Evolutionary conservation across 495 filamentous ascomycete genomes (phyloP).

Genomic region (Neurospora intermedia): DNA sequence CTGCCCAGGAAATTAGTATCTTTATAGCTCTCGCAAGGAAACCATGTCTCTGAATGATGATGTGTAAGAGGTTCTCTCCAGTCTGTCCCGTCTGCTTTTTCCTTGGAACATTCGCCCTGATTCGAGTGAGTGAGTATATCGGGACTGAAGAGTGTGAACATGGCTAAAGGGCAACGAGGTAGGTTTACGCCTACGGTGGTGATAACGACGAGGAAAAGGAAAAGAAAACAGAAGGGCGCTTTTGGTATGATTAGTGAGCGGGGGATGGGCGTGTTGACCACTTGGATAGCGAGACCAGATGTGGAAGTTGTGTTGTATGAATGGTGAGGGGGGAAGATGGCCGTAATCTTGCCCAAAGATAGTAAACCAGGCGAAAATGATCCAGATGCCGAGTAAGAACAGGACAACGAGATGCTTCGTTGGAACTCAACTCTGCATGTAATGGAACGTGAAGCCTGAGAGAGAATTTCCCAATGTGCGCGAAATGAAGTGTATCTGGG

Average conservation of each 20-base stretch:
- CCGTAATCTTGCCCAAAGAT: neutral
- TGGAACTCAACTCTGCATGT: neutral
- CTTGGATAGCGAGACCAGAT: neutral
- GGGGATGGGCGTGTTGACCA: neutral
- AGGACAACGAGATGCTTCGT: neutral
- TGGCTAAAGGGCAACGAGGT: neutral
- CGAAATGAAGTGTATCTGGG: neutral
- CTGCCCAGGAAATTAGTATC: neutral
- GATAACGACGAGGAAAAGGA: neutral
- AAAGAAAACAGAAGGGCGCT: neutral
- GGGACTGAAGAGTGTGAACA: neutral
- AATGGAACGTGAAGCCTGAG: neutral
- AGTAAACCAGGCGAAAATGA: neutral
- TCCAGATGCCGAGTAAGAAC: neutral
- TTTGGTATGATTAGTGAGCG: neutral
- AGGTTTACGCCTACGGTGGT: neutral
- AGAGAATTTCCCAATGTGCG: neutral
- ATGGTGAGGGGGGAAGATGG: neutral
- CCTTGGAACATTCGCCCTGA: neutral
- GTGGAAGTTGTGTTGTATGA: neutral
- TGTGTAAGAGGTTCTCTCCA: neutral
- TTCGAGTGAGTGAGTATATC: neutral
- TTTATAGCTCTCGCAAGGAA: neutral
- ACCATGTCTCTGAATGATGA: neutral
- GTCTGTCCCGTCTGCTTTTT: neutral